These are phyloP conservation scores for Monosporascus ibericus DNA, from an alignment of 2,329 filamentous ascomycete genomes.

Conservation along the genomic window DNA sequence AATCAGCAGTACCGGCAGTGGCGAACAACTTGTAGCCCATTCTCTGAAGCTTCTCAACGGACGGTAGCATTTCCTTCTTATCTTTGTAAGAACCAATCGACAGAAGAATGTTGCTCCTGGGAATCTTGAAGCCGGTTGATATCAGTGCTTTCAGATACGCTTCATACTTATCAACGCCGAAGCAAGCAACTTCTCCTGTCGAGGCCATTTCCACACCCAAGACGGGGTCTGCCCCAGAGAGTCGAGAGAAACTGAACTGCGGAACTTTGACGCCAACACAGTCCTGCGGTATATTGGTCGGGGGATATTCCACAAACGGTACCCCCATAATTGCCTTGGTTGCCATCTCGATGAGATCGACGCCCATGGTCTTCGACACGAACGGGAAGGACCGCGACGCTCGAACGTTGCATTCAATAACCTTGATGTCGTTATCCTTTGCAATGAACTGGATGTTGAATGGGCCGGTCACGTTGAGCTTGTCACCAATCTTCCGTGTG, in stretches of 20 bases:
- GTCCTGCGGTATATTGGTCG: constrained; percentile 66
- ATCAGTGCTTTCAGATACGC: constrained; percentile 95
- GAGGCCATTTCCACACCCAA: constrained; percentile 99
- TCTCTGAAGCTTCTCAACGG: constrained; percentile 80
- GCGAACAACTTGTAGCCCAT: constrained; percentile 95
- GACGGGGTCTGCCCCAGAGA: constrained; percentile 93
- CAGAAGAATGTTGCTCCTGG: constrained; percentile 89
- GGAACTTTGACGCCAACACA: constrained; percentile 97
- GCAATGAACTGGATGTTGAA: constrained; percentile 99
- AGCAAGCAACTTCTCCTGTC: constrained; percentile 95
- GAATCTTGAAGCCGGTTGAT: constrained; percentile 92
- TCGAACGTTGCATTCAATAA: constrained; percentile 97
- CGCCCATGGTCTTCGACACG: constrained; percentile 96
- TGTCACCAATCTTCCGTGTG: constrained; percentile 88
- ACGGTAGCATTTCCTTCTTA: constrained; percentile 94
- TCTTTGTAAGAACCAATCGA: constrained; percentile 98
- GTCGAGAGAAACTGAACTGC: constrained; percentile 96
- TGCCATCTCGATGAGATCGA: constrained; percentile 96
- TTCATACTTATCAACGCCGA: constrained; percentile 93
- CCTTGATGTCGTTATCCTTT: constrained; percentile 99
- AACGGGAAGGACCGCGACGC: constrained; percentile 97
- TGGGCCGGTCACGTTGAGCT: constrained; percentile 90
- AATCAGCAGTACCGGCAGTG: constrained; percentile 93
- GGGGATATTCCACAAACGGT: constrained; percentile 76
- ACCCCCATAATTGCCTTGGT: constrained; percentile 92